A percentile compares a stretch with the other conserved stretches of the same genome.
These are phyloP conservation scores for Mycotypha africana DNA, from an alignment of 371 early-diverging fungal species.

Conservation along the genomic window DNA sequence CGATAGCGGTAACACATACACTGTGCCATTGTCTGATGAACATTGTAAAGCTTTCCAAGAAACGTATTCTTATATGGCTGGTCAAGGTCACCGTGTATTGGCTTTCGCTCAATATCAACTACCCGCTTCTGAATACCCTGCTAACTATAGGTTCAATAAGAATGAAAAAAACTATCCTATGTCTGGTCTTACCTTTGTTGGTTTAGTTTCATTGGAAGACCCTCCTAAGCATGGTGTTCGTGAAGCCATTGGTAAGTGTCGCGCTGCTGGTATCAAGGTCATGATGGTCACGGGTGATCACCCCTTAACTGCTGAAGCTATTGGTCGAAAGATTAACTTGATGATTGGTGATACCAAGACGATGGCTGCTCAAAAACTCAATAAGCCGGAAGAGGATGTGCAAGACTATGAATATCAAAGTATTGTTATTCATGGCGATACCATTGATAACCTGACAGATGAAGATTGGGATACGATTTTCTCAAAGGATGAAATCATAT, in stretches of 20 bases:
- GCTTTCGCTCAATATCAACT: conserved; percentile 83
- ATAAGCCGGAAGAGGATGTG: conserved; percentile 53
- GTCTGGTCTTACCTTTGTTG: conserved; percentile 72
- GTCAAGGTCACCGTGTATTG: conserved; percentile 91
- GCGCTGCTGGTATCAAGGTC: conserved; percentile 89
- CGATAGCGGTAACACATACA: neutral
- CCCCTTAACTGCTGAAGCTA: conserved; percentile 83
- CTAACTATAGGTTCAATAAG: conserved; percentile 65
- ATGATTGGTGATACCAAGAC: conserved; percentile 82
- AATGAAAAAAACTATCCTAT: conserved; percentile 72
- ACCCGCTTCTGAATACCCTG: conserved; percentile 62
- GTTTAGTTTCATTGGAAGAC: conserved; percentile 85
- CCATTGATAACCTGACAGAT: conserved; percentile 74
- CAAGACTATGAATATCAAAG: conserved; percentile 78
- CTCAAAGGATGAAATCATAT: conserved; percentile 34
- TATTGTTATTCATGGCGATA: conserved; percentile 91
- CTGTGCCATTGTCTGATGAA: conserved; percentile 51
- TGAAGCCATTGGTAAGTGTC: conserved; percentile 91
- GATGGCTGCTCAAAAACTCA: conserved; percentile 63
- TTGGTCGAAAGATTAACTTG: conserved; percentile 89
- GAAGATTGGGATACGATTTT: conserved; percentile 77
- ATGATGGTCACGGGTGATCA: conserved; percentile 98
- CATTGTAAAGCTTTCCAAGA: conserved; percentile 61
- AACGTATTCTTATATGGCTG: conserved; percentile 81
- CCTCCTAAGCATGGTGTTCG: conserved; percentile 97